phyloP scores from a whole-genome alignment of 1,284 basidiomycete species.

The Ceratobasidium sp. region DNA sequence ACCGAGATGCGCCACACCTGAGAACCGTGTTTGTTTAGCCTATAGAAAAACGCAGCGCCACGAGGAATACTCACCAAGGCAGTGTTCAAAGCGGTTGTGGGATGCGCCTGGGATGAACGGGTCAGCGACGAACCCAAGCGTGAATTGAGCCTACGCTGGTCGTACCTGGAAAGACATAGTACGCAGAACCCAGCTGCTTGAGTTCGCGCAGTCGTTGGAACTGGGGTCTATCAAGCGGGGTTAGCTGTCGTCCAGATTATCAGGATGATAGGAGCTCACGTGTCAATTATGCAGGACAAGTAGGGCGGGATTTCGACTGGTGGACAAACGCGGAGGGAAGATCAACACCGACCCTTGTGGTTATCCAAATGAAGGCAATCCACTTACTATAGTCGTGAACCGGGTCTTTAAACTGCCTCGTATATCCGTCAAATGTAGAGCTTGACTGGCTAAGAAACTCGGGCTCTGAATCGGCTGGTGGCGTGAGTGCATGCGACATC shows the following conservation, averaged over 20 bases:
- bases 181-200: constrained; percentile 78
- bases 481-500: constrained; percentile 4
- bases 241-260: not conserved
- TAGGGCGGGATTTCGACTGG: constrained; percentile 46
- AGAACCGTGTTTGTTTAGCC: not conserved
- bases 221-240: constrained; percentile 59
- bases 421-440: constrained; percentile 19
- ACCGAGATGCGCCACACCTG: constrained; percentile 73
- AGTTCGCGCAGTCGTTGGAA: constrained; percentile 76
- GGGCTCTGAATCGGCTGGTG: constrained; percentile 11
- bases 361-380: constrained; percentile 3
- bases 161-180: constrained; percentile 67
- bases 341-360: not conserved
- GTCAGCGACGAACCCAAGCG: constrained; percentile 42
- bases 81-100: constrained; percentile 82
- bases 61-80: constrained; percentile 60
- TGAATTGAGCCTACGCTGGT: not conserved
- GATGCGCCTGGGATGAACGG: constrained; percentile 55
- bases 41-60: not conserved
- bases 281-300: constrained; percentile 57
- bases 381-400: constrained; percentile 59
- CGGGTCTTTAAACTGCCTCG: constrained; percentile 54
- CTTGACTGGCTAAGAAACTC: constrained; percentile 14
- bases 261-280: constrained; percentile 50
- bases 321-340: not conserved